phyloP scores from a whole-genome alignment of 306 rosid genomes.

The Abrus precatorius region DNA sequence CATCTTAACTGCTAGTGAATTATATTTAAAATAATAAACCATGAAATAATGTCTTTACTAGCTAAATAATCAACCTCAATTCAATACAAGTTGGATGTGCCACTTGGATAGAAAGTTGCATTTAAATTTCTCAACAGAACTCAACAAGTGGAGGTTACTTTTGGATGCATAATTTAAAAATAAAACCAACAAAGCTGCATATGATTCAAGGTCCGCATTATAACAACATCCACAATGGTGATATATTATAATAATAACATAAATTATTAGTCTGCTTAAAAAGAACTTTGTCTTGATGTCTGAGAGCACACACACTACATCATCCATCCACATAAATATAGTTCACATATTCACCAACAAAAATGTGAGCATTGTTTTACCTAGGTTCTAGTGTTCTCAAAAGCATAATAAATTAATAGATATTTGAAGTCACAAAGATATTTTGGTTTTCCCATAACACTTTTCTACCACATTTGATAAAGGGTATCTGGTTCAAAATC shows the following conservation, averaged over 20 bases:
- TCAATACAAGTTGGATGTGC: neutral
- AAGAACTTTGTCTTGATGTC: constrained; percentile 44
- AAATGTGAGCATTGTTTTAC: constrained; percentile 37
- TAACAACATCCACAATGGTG: constrained; percentile 17
- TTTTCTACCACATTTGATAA: constrained; percentile 50
- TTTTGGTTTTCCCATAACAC: constrained; percentile 30
- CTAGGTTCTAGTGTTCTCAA: constrained; percentile 23
- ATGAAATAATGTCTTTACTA: neutral
- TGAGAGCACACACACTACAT: constrained; percentile 36
- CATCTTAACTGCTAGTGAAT: neutral
- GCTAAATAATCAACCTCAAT: neutral
- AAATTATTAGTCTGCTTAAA: constrained; percentile 27
- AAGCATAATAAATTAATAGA: constrained; percentile 41
- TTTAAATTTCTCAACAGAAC: constrained; percentile 28
- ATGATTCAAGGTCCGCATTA: constrained; percentile 47
- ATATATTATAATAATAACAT: constrained; percentile 23
- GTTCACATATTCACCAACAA: constrained; percentile 51
- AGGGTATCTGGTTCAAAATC: constrained; percentile 60
- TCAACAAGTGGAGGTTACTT: constrained; percentile 25
- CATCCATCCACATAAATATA: constrained; percentile 21
- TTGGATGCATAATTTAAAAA: constrained; percentile 22
- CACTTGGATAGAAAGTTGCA: constrained; percentile 23
- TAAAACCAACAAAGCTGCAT: constrained; percentile 13
- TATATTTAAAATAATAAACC: neutral
- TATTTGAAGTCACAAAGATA: constrained; percentile 36